Conservation (phyloP, 169 alveolate genomes). For the Plasmodium knowlesi region DNA sequence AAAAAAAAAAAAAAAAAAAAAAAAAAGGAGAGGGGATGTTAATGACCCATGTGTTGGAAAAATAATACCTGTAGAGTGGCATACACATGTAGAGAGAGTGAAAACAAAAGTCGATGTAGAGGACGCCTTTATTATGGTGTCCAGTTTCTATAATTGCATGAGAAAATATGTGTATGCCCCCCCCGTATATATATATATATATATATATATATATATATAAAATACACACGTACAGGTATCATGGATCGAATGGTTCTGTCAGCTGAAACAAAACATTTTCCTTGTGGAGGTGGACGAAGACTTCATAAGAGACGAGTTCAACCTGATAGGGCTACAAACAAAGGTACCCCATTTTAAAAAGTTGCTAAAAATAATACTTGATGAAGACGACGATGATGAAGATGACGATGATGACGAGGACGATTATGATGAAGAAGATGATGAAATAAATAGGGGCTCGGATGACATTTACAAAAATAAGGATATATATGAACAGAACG, state of each 20-base stretch:
- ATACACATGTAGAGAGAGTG: too few species aligned
- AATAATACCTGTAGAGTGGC: too few species aligned
- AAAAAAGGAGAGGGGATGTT: too few species aligned
- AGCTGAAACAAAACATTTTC: slow-evolving; percentile 93
- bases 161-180: not conserved
- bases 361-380: slow-evolving; percentile 91
- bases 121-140: too few species aligned
- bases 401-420: slow-evolving; percentile 87
- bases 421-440: slow-evolving; percentile 78
- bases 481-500: slow-evolving; percentile 87
- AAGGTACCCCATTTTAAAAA: slow-evolving; percentile 89
- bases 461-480: slow-evolving; percentile 79
- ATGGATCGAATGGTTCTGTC: slow-evolving; percentile 97
- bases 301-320: slow-evolving; percentile 94
- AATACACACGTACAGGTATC: slow-evolving; percentile 80
- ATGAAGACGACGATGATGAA: slow-evolving; percentile 87
- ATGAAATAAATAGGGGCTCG: slow-evolving; percentile 76
- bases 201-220: too few species aligned
- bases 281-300: slow-evolving; percentile 95
- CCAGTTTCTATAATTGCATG: not conserved
- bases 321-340: slow-evolving; percentile 89
- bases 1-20: not conserved
- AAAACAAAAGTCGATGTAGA: not conserved
- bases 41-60: not conserved
- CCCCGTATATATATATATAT: not conserved